Conservation (phyloP, 2,329 filamentous ascomycete genomes). For the Aspergillus latus region DNA sequence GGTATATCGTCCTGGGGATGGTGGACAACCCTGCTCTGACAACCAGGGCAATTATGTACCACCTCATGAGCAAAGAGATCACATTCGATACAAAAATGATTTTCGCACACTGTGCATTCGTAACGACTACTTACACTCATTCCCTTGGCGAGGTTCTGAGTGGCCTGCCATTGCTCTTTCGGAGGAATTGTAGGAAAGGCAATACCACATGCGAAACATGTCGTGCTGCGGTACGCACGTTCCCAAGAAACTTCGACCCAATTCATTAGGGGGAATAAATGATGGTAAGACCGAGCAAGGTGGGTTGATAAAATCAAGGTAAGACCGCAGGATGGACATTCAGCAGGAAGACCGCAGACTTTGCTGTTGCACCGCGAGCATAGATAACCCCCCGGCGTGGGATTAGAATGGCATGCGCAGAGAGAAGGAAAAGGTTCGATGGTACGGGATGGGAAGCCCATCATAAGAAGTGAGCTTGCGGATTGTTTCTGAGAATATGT, state of each 20-base stretch:
- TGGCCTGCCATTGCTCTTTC: conserved; percentile 35
- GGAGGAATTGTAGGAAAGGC: conserved; percentile 62
- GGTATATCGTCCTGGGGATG: conserved; percentile 3
- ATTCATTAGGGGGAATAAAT: conserved; percentile 84
- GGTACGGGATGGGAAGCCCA: conserved; percentile 92
- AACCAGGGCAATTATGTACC: conserved; percentile 93
- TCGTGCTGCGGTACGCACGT: conserved; percentile 59
- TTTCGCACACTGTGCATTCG: conserved; percentile 79
- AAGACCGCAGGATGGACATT: conserved; percentile 86
- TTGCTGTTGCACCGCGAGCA: conserved; percentile 87
- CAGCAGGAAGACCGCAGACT: conserved; percentile 84
- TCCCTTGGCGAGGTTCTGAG: conserved; percentile 53
- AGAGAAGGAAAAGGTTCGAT: conserved; percentile 71
- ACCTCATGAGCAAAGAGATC: conserved; percentile 94
- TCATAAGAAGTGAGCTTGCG: conserved; percentile 72
- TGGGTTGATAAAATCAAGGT: conserved; percentile 94
- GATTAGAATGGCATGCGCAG: conserved; percentile 86
- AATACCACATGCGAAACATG: conserved; percentile 77
- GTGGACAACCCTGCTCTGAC: conserved; percentile 52
- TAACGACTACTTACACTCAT: conserved; percentile 87
- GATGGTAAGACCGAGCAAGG: conserved; percentile 87
- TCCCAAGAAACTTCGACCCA: conserved; percentile 90
- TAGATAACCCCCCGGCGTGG: conserved; percentile 79
- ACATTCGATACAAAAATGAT: conserved; percentile 97
- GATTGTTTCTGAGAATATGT: conserved; percentile 61